A percentile compares a stretch with the other conserved stretches of the same genome.
These are phyloP conservation scores for Cutaneotrichosporon sp. DNA, from an alignment of 1,284 basidiomycete species.

Conservation along the genomic window DNA sequence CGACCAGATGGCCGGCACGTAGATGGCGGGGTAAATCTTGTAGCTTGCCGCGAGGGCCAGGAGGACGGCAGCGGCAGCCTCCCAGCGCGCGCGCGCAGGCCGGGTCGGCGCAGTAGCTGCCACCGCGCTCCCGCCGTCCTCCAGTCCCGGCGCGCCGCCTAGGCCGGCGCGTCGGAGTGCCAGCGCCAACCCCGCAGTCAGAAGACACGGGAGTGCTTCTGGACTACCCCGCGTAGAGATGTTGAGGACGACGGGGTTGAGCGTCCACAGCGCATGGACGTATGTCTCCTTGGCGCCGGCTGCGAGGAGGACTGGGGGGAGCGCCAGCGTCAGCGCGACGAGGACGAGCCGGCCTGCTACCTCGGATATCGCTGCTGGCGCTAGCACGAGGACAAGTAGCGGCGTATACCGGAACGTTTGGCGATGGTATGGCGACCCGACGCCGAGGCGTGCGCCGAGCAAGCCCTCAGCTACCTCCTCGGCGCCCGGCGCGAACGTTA, in stretches of 20 bases:
- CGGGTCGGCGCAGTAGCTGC: too few species aligned
- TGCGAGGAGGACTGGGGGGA: slow-evolving; percentile 69
- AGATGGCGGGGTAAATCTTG: slow-evolving; percentile 94
- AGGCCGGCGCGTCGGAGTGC: slow-evolving; percentile 55
- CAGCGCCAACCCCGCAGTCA: slow-evolving; percentile 57
- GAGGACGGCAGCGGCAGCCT: slow-evolving; percentile 60
- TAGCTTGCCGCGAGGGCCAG: slow-evolving; percentile 80
- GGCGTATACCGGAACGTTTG: slow-evolving; percentile 97
- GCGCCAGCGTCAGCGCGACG: slow-evolving; percentile 73
- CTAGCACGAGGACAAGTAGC: slow-evolving; percentile 72
- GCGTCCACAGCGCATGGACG: slow-evolving; percentile 61
- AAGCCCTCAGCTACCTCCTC: slow-evolving; percentile 1
- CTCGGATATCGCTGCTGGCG: slow-evolving; percentile 74
- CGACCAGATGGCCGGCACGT: slow-evolving; percentile 69
- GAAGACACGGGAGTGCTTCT: slow-evolving; percentile 74
- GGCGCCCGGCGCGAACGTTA: not conserved
- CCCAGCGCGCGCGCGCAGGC: slow-evolving; percentile 4
- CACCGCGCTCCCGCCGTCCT: not conserved
- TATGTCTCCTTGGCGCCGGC: slow-evolving; percentile 19
- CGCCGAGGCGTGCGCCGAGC: not conserved
- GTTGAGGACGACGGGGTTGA: slow-evolving; percentile 91
- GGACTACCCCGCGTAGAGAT: slow-evolving; percentile 96
- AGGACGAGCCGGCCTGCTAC: slow-evolving; percentile 89
- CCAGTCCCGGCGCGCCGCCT: not conserved
- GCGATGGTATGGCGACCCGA: slow-evolving; percentile 75